These are phyloP conservation scores for Neospora caninum DNA, from an alignment of 169 alveolate species.

Conservation along the genomic window DNA sequence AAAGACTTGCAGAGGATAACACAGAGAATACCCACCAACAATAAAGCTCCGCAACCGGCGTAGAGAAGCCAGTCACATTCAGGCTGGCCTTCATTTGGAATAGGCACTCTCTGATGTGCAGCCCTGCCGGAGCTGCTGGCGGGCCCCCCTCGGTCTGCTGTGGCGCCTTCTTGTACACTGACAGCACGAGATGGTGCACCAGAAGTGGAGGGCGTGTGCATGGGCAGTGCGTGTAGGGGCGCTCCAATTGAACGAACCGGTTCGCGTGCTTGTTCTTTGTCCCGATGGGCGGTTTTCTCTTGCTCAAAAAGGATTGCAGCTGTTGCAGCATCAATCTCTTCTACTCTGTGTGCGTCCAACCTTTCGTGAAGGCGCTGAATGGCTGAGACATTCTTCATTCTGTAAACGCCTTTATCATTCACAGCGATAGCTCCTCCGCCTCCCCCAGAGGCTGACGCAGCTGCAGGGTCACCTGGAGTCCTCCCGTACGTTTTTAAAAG, in stretches of 20 bases:
- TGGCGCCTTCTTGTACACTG: no score
- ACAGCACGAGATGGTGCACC: neutral
- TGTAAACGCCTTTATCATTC: neutral
- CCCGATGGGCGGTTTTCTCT: neutral
- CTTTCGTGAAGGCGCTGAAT: neutral
- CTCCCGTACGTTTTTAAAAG: constrained; percentile 7
- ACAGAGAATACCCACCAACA: no score
- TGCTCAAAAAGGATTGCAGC: neutral
- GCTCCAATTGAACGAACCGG: neutral
- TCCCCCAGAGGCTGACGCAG: neutral
- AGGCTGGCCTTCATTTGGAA: neutral
- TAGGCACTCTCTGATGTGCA: neutral
- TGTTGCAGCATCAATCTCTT: neutral
- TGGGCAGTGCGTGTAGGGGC: neutral
- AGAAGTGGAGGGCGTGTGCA: neutral
- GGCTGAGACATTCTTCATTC: neutral
- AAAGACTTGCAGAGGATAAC: neutral
- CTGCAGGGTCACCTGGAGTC: constrained; percentile 1
- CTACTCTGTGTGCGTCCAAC: neutral
- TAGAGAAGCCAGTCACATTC: neutral
- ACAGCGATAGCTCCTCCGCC: neutral
- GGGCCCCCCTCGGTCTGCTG: neutral
- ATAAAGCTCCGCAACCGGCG: neutral
- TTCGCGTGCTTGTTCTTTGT: neutral
- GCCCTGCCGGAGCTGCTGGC: neutral